Base-by-base conservation (phyloP, 2,329 filamentous ascomycete genomes). In the Ceratocystis cacaofunesta region DNA sequence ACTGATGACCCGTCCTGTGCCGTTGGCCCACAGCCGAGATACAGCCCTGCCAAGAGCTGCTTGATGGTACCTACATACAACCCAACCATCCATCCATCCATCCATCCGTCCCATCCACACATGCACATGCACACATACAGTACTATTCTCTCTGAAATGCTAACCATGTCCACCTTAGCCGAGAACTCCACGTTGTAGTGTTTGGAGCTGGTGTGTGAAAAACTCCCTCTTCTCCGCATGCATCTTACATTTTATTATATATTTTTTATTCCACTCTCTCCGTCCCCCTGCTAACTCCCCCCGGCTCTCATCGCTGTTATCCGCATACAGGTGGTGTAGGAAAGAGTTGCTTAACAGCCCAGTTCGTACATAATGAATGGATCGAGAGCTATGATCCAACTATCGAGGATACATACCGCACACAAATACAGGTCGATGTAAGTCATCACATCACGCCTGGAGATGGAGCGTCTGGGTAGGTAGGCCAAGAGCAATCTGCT, bases 341-440 rank as follows among this genome's bases (percentile, higher is more conserved):
- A 68, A 95, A 95, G 77, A 95, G 90, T 75, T 95, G 90, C 80
- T 79, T 95, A 71, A 95, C 90, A 90, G 90, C 91, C 72, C 90
- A 95, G 80, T 95, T 95, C 72, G 90, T 95, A 63, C 90, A 94
- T 75, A 92, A 94, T 77, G 88, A 95, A 71, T 95, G 90, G 89
- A 92, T 95, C 73, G 90, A 95, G 75, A 89, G 85, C 74, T 90
- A 90, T 76, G 87, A 90, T 74, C 87, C 87, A 17, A 90, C 87
- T 19, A 90, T 90, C 70, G 87, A 90, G 73, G 87, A 90, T 74
- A 88, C 87, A 36, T 90, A 90, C 73, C 81, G 87, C 68, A 88
- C 86, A 68, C 85, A 88, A 70, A 79, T 88, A 57, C 80, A 91
- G 70, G 89, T 96, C 68, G 90, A 96, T 80, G 90, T 94, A 78